phyloP scores from a whole-genome alignment of 805 yeast genomes.

The Geotrichum ghanense region DNA sequence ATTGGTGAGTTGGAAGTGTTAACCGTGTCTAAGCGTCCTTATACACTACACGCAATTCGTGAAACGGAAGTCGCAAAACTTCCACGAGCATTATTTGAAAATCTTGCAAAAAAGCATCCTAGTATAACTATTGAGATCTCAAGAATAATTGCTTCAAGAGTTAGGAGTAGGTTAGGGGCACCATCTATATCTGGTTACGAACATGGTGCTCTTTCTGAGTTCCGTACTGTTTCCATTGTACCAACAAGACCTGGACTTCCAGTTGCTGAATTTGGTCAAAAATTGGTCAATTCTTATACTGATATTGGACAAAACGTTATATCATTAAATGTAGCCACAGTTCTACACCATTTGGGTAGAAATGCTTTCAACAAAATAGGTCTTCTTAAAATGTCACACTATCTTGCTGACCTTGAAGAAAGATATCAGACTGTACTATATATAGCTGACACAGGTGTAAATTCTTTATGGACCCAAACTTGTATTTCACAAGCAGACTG shows the following conservation, averaged over 20 bases:
- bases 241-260: conserved; percentile 80
- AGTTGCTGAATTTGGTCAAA: conserved; percentile 71
- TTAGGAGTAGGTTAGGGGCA: conserved; percentile 17
- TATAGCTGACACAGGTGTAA: conserved; percentile 73
- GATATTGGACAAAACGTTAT: conserved; percentile 63
- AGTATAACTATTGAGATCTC: conserved; percentile 85
- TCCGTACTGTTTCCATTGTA: conserved; percentile 72
- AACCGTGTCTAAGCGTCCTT: conserved; percentile 60
- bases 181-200: conserved; percentile 6
- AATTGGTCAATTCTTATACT: conserved; percentile 57
- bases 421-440: conserved; percentile 79
- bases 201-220: conserved; percentile 24
- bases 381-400: conserved; percentile 74
- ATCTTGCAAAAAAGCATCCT: conserved; percentile 74
- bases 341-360: conserved; percentile 70
- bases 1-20: conserved; percentile 92
- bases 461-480: conserved; percentile 82
- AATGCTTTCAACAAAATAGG: conserved; percentile 90
- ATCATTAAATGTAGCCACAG: conserved; percentile 72
- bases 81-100: conserved; percentile 81
- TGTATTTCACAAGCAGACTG: conserved; percentile 95
- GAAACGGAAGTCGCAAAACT: conserved; percentile 91
- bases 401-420: conserved; percentile 85
- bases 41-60: conserved; percentile 71
- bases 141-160: conserved; percentile 63